Conservation (phyloP, 2,329 filamentous ascomycete genomes). For the Sarocladium strictum region DNA sequence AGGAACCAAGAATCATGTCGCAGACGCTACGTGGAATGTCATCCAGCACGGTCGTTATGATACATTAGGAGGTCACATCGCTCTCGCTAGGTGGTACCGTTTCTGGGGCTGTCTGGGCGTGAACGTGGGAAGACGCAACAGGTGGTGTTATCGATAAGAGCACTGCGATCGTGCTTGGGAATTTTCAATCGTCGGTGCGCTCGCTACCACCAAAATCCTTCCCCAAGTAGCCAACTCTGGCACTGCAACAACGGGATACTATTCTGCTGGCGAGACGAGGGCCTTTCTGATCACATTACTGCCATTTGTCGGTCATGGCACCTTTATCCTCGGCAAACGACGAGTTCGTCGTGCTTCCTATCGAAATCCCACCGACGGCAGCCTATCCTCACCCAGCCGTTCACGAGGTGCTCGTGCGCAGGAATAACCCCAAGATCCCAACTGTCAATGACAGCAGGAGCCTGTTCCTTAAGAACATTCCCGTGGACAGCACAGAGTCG, state of each 20-base stretch:
- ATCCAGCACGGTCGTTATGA: no score
- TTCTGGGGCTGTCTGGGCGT: no score
- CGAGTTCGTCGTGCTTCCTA: conserved; percentile 64
- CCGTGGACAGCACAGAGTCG: conserved; percentile 71
- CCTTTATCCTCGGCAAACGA: conserved; percentile 24
- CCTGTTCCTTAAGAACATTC: conserved; percentile 87
- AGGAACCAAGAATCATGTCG: conserved; percentile 31
- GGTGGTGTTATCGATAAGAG: no score
- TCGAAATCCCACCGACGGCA: conserved; percentile 58
- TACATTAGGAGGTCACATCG: conserved; percentile 40
- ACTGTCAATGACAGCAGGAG: conserved; percentile 69
- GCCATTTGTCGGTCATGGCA: conserved; percentile 20
- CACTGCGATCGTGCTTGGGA: conserved; percentile 40
- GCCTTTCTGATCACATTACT: not conserved
- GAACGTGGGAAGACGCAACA: no score
- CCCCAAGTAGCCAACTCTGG: no score
- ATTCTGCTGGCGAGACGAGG: no score
- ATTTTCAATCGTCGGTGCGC: no score
- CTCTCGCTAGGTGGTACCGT: no score
- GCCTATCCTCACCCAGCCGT: conserved; percentile 57
- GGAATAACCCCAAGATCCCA: conserved; percentile 73
- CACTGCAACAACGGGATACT: no score
- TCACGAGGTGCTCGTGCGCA: conserved; percentile 84
- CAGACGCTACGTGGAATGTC: no score
- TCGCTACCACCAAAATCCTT: not conserved